These are phyloP conservation scores for Aspergillus sojae DNA, from an alignment of 2,329 filamentous ascomycete genomes.

Conservation along the genomic window DNA sequence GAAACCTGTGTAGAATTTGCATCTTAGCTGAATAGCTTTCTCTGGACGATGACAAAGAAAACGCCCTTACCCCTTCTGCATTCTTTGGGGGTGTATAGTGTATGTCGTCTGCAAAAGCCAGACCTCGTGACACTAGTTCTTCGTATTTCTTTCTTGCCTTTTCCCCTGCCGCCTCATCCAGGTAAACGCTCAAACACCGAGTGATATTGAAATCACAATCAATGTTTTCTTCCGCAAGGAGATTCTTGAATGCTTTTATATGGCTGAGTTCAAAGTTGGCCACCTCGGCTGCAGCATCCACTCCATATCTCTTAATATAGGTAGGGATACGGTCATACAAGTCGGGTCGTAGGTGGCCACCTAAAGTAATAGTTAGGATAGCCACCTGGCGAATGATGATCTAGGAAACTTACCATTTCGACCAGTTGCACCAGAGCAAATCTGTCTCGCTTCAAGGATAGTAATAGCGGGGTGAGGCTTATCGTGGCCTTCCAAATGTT, in stretches of 20 bases:
- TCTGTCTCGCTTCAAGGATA: slow-evolving; percentile 45
- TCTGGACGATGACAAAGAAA: background rate
- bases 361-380: slow-evolving; percentile 13
- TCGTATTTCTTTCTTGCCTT: slow-evolving; percentile 33
- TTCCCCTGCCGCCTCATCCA: slow-evolving; percentile 37
- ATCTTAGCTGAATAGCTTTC: background rate
- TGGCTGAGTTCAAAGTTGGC: slow-evolving; percentile 47
- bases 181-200: slow-evolving; percentile 46
- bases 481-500: slow-evolving; percentile 20
- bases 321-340: slow-evolving; percentile 44
- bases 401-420: slow-evolving; percentile 40
- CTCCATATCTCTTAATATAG: slow-evolving; percentile 40
- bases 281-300: slow-evolving; percentile 42
- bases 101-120: slow-evolving; percentile 35
- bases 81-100: slow-evolving; percentile 27
- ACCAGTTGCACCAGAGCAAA: slow-evolving; percentile 49
- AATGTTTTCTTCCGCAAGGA: slow-evolving; percentile 46
- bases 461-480: slow-evolving; percentile 34
- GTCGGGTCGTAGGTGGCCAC: slow-evolving; percentile 49
- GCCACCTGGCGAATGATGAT: background rate
- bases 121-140: slow-evolving; percentile 30
- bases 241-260: slow-evolving; percentile 44
- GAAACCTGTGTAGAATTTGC: slow-evolving; percentile 30
- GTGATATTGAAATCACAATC: slow-evolving; percentile 50
- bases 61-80: slow-evolving; percentile 32